Conservation (phyloP, 2,329 filamentous ascomycete species). For the Alternaria burnsii region DNA sequence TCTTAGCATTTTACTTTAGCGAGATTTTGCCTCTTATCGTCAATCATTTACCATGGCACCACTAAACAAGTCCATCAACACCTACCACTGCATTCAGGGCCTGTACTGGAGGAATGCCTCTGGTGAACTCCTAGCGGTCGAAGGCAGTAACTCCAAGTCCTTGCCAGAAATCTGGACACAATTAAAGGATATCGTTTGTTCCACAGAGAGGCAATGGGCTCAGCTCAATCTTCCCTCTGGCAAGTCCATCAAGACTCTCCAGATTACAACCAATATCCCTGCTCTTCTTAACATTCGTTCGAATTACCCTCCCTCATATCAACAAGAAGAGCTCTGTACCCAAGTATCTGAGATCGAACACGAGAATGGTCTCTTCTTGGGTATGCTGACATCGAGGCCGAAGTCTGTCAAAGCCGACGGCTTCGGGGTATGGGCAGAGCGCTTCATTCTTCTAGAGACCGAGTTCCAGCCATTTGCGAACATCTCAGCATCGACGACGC, state of each 20-base stretch:
- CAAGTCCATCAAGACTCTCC: slow-evolving; percentile 34
- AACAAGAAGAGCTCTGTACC: not conserved
- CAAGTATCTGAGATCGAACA: slow-evolving; percentile 31
- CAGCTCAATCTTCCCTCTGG: slow-evolving; percentile 34
- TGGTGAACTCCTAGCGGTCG: slow-evolving; percentile 35
- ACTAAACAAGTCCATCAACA: slow-evolving; percentile 41
- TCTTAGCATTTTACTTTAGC: slow-evolving; percentile 14
- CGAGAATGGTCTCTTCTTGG: slow-evolving; percentile 31
- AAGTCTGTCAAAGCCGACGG: slow-evolving; percentile 26
- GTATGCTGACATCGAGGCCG: slow-evolving; percentile 34
- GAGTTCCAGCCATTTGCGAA: slow-evolving; percentile 34
- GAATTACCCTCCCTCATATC: not conserved
- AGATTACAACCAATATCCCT: slow-evolving; percentile 25
- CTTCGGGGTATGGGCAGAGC: slow-evolving; percentile 38
- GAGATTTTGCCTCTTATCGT: slow-evolving; percentile 11
- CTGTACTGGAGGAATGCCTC: slow-evolving; percentile 40
- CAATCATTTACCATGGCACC: slow-evolving; percentile 28
- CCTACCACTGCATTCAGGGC: slow-evolving; percentile 40
- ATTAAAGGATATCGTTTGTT: slow-evolving; percentile 28
- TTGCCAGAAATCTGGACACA: slow-evolving; percentile 32
- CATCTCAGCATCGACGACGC: slow-evolving; percentile 27
- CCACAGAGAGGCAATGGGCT: slow-evolving; percentile 19
- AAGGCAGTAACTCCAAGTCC: slow-evolving; percentile 34
- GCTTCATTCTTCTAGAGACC: slow-evolving; percentile 41
- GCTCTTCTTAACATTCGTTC: slow-evolving; percentile 29